phyloP scores from a whole-genome alignment of 495 filamentous ascomycete genomes.

The Podospora australis region DNA sequence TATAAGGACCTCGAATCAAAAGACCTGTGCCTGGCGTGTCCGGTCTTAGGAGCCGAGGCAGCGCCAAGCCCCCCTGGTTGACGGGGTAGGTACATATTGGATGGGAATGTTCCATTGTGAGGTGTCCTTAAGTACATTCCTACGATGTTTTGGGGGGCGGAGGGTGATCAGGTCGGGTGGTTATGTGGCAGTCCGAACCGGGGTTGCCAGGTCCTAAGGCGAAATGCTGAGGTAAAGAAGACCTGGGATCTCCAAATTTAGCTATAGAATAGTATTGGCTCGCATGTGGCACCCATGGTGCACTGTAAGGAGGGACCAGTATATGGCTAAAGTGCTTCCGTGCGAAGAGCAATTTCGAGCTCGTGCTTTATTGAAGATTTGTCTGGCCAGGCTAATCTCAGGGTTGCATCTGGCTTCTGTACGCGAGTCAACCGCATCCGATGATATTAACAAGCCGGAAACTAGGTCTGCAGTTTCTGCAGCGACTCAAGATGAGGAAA shows the following conservation, averaged over 20 bases:
- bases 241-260: no score
- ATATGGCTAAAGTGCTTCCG: constrained; percentile 11
- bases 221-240: no score
- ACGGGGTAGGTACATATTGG: no score
- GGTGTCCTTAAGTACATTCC: no score
- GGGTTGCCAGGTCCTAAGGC: neutral
- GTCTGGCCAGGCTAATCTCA: constrained; percentile 5
- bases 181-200: no score
- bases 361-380: neutral
- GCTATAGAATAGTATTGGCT: neutral
- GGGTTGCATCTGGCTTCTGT: neutral
- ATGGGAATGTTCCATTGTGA: constrained; percentile 2
- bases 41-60: neutral
- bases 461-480: neutral
- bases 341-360: constrained; percentile 7
- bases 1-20: no score
- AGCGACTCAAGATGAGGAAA: no score
- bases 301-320: neutral
- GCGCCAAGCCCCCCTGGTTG: neutral
- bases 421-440: neutral
- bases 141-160: no score
- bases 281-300: neutral
- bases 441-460: neutral
- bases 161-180: no score
- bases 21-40: no score